phyloP scores from a whole-genome alignment of 2,329 filamentous ascomycete species.

The Phyllosticta ampelicida region DNA sequence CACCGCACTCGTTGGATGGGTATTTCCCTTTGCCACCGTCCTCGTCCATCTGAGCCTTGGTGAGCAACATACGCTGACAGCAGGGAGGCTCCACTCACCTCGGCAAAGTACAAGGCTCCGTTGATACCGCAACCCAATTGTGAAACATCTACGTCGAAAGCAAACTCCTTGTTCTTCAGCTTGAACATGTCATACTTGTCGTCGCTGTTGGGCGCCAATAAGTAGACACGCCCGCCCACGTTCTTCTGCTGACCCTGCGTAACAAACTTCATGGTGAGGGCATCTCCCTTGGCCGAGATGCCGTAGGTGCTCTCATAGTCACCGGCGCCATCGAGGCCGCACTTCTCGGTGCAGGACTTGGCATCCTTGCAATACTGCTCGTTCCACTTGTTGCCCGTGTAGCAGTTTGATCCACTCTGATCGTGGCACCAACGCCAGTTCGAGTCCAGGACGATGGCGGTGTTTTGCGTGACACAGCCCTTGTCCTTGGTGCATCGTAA shows the following conservation, averaged over 20 bases:
- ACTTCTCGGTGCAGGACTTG: conserved; percentile 28
- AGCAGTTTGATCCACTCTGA: conserved; percentile 37
- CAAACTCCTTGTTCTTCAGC: conserved; percentile 31
- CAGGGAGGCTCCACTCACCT: conserved; percentile 17
- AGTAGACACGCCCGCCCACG: conserved; percentile 32
- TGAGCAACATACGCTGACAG: background rate
- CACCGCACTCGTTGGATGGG: conserved; percentile 39
- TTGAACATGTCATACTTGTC: conserved; percentile 34
- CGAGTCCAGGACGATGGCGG: conserved; percentile 32
- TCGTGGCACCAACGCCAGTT: conserved; percentile 43
- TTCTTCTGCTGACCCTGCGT: conserved; percentile 39
- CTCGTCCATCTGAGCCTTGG: conserved; percentile 48
- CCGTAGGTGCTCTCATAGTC: conserved; percentile 36
- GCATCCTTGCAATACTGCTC: conserved; percentile 29
- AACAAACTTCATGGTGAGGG: conserved; percentile 47
- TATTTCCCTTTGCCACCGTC: conserved; percentile 48
- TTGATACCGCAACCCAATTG: conserved; percentile 59
- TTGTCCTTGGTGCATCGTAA: conserved; percentile 31
- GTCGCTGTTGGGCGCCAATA: conserved; percentile 30
- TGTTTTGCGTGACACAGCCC: conserved; percentile 27
- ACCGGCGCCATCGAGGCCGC: conserved; percentile 31
- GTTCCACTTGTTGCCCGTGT: conserved; percentile 36
- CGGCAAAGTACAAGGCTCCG: conserved; percentile 49
- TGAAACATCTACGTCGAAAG: conserved; percentile 41
- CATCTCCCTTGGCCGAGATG: conserved; percentile 41